Base-by-base conservation (phyloP, 805 yeast genomes). In the Ogataea saltuana region DNA sequence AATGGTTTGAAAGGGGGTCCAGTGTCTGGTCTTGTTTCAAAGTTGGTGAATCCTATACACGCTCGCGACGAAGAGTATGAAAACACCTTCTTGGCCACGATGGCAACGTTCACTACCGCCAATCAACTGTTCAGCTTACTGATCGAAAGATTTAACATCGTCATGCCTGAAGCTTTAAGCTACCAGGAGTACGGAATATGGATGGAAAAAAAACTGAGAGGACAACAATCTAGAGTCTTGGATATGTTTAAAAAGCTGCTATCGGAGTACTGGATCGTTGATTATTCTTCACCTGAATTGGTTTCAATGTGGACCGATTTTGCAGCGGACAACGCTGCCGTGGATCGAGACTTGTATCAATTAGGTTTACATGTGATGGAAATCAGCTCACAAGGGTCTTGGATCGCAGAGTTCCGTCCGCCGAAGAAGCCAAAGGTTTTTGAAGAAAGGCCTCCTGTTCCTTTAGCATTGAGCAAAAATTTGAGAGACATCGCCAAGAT, bases 1-100 rank as follows among this genome's bases (percentile, higher is more conserved):
- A 78, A 80, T 46, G 93, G 90, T 2, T 74, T 89, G 27, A 85
- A 83, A 60, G 97, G 97, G 39, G 97, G 96, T 4, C 78, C 95
- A 0, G 74, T 79, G 33, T 81, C 76, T 33, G 95, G 95, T 0
- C 67, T 91, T 33, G 74, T 91, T 6, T 84, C 88, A 41, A 88
- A 86, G 61, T 70, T 90, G 46, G 87, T 96, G 0, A 85, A 82
- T 57, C 95, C 88, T 57, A 78, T 77, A 41, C 62, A 74, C 29
- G 64, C 76, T 17, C 86, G 82, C 55, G 66, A 63, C 30, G 75
- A 81, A 3, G 70, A 74, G 18, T 89, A 81, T 65, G 82, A 81
- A 54, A 69, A 82, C 5, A 76, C 88, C 0, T 78, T 90, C 68
- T 66, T 89, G 46, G 67, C 80, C n/a, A 81, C 95, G 0, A 87